A percentile compares a stretch with the other conserved stretches of the same genome.
Conservation (phyloP, 2,329 filamentous ascomycete genomes). For the Ophiostoma sp. region DNA sequence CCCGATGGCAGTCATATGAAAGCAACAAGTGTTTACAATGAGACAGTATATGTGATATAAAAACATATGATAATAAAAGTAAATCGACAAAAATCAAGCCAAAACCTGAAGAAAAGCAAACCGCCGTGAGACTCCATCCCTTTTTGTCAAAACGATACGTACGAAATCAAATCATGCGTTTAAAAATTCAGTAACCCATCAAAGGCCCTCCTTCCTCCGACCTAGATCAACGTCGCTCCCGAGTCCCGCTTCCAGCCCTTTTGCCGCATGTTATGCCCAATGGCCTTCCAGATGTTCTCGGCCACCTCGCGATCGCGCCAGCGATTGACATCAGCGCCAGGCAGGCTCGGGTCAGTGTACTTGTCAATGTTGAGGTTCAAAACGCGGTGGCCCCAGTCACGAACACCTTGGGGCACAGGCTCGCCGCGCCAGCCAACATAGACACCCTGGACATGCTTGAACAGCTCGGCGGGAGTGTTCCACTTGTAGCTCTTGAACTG, state of each 20-base stretch:
- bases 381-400: conserved; percentile 83
- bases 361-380: conserved; percentile 79
- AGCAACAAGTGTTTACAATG: not conserved
- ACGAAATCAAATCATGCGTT: not conserved
- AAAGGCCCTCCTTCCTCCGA: not conserved
- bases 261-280: conserved; percentile 83
- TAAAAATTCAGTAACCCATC: not conserved
- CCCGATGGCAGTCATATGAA: not conserved
- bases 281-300: conserved; percentile 85
- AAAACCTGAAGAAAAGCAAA: conserved; percentile 5
- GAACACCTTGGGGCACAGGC: conserved; percentile 72
- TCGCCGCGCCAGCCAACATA: conserved; percentile 93
- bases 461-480: conserved; percentile 83
- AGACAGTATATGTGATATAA: not conserved
- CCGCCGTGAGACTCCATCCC: conserved; percentile 10
- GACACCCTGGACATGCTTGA: conserved; percentile 82
- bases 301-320: conserved; percentile 94
- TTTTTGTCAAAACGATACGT: conserved; percentile 4
- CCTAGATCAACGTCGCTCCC: conserved; percentile 56
- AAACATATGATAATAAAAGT: not conserved
- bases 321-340: conserved; percentile 52
- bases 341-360: conserved; percentile 60
- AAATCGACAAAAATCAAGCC: not conserved
- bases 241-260: conserved; percentile 80
- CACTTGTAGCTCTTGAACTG: conserved; percentile 99